Conservation (phyloP, 129 eudicot species). For the Flaveria sonorensis region DNA sequence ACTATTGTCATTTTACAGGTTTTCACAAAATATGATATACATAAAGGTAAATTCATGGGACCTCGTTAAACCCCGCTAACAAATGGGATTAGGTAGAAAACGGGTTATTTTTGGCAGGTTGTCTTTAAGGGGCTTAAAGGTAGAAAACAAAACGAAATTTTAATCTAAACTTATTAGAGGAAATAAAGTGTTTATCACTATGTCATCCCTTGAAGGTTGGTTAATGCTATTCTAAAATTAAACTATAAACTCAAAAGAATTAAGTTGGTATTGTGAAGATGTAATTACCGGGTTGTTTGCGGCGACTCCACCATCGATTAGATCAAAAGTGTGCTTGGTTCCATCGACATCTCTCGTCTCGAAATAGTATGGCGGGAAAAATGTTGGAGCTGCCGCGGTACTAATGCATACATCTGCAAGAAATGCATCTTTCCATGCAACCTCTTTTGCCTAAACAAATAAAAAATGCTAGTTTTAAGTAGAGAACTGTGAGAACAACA, state of each 20-base stretch:
- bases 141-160: too few relatives aligned
- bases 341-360: slow-evolving; percentile 44
- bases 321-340: slow-evolving; percentile 44
- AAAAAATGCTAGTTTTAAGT: background rate
- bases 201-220: too few relatives aligned
- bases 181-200: too few relatives aligned
- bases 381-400: slow-evolving; percentile 66
- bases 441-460: slow-evolving; percentile 40
- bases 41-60: background rate
- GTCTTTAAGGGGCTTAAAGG: too few relatives aligned
- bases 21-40: background rate
- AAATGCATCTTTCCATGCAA: slow-evolving; percentile 37
- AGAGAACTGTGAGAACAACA: background rate
- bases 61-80: too few relatives aligned
- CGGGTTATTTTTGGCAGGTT: too few relatives aligned
- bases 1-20: background rate
- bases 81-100: too few relatives aligned
- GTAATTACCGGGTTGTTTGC: slow-evolving; percentile 63
- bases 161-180: too few relatives aligned
- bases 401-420: slow-evolving; percentile 63
- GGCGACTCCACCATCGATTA: slow-evolving; percentile 68
- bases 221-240: background rate
- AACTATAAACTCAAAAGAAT: background rate
- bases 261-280: background rate
- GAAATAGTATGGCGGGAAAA: slow-evolving; percentile 57